These are phyloP conservation scores for Setaria viridis DNA, from an alignment of 202 grass and related monocot genomes.

Conservation along the genomic window DNA sequence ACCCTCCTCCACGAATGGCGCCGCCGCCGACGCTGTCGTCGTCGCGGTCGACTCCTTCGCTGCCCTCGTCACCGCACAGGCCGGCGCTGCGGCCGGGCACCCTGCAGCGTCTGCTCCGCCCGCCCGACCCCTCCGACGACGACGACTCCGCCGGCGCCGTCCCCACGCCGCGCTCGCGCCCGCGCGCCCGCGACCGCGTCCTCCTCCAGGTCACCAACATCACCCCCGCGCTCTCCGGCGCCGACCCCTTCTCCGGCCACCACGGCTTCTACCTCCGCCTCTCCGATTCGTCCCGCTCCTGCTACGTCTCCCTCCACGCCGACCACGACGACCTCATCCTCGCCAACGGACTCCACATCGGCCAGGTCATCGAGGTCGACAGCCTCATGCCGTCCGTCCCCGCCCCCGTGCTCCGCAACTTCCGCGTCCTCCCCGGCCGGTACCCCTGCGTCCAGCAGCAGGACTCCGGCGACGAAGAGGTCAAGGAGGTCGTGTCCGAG, in stretches of 20 bases:
- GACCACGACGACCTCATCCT: constrained; percentile 86
- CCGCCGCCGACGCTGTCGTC: background rate
- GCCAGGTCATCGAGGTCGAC: constrained; percentile 79
- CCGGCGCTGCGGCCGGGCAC: constrained; percentile 62
- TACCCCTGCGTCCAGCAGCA: constrained; percentile 61
- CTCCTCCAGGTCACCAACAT: constrained; percentile 95
- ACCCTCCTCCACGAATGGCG: constrained; percentile 29
- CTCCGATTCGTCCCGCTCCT: constrained; percentile 84
- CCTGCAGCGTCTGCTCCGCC: constrained; percentile 71
- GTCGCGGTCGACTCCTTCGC: constrained; percentile 41
- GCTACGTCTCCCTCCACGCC: constrained; percentile 78
- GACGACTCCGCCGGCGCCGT: background rate
- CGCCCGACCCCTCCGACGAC: constrained; percentile 45
- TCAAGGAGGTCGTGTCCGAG: constrained; percentile 71
- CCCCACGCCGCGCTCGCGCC: constrained; percentile 13
- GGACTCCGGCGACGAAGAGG: constrained; percentile 51
- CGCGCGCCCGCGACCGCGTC: background rate
- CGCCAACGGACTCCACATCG: constrained; percentile 81
- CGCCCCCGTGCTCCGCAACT: constrained; percentile 63
- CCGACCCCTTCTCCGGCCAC: constrained; percentile 74
- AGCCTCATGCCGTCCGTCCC: constrained; percentile 66
- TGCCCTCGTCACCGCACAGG: constrained; percentile 51
- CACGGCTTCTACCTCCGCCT: constrained; percentile 93
- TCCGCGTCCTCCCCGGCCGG: constrained; percentile 63
- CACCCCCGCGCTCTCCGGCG: constrained; percentile 71